phyloP scores from a whole-genome alignment of 1,284 basidiomycete genomes.

The Golubevia sp. region DNA sequence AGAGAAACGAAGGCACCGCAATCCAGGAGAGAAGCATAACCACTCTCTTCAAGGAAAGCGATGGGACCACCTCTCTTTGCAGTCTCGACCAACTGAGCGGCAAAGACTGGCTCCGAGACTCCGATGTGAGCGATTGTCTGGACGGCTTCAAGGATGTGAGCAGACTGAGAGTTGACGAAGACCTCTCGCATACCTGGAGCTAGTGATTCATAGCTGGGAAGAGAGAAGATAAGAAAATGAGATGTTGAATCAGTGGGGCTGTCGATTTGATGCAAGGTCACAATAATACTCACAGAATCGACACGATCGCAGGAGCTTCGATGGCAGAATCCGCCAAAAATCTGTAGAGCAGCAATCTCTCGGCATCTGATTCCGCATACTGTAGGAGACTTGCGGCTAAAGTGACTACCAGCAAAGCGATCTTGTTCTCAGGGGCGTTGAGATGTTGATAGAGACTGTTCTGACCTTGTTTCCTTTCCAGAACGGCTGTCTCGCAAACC shows the following conservation, averaged over 20 bases:
- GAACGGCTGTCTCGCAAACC: slow-evolving; percentile 22
- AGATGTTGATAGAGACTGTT: slow-evolving; percentile 35
- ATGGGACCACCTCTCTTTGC: slow-evolving; percentile 38
- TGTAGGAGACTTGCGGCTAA: slow-evolving; percentile 40
- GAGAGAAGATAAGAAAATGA: neutral
- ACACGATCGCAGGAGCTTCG: slow-evolving; percentile 46
- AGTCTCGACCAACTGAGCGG: slow-evolving; percentile 52
- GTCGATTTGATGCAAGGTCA: neutral
- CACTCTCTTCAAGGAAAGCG: slow-evolving; percentile 45
- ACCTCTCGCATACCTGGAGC: slow-evolving; percentile 42
- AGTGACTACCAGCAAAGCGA: slow-evolving; percentile 43
- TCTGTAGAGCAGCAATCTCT: slow-evolving; percentile 37
- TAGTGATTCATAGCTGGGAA: slow-evolving; percentile 34
- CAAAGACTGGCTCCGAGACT: slow-evolving; percentile 47
- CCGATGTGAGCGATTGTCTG: slow-evolving; percentile 45
- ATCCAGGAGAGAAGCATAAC: slow-evolving; percentile 43
- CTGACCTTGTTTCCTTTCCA: slow-evolving; percentile 25
- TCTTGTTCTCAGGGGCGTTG: slow-evolving; percentile 39
- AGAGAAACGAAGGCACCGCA: slow-evolving; percentile 35
- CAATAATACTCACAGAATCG: slow-evolving; percentile 31
- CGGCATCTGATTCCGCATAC: slow-evolving; percentile 43
- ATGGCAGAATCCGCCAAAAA: slow-evolving; percentile 46
- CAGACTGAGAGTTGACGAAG: slow-evolving; percentile 43
- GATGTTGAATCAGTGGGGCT: neutral
- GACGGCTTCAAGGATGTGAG: slow-evolving; percentile 44